Percentiles rank a stretch among this genome's conserved stretches.
These are phyloP conservation scores for Alternaria postmessia DNA, from an alignment of 2,329 filamentous ascomycete genomes.

Conservation along the genomic window DNA sequence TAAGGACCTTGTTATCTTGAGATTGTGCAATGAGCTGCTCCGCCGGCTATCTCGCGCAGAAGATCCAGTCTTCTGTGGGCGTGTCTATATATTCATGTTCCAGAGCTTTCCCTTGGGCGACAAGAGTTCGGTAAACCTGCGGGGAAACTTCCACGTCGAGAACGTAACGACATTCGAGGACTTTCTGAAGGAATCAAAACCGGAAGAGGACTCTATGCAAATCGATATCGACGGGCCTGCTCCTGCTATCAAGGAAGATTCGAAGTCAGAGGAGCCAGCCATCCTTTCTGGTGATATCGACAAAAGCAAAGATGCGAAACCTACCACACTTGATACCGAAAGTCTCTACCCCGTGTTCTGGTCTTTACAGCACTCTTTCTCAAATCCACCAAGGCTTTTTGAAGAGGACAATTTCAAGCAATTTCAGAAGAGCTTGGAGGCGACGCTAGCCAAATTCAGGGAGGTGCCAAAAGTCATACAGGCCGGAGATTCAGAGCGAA, in stretches of 20 bases:
- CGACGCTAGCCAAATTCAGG: slow-evolving; percentile 78
- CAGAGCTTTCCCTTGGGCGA: slow-evolving; percentile 97
- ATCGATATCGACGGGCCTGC: slow-evolving; percentile 62
- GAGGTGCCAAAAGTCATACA: slow-evolving; percentile 72
- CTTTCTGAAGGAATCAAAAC: slow-evolving; percentile 49
- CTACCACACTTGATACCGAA: slow-evolving; percentile 64
- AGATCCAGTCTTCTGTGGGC: slow-evolving; percentile 95
- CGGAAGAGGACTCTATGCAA: slow-evolving; percentile 68
- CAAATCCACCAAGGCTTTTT: slow-evolving; percentile 85
- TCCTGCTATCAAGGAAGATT: slow-evolving; percentile 39
- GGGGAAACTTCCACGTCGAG: slow-evolving; percentile 94
- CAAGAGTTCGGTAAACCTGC: slow-evolving; percentile 94
- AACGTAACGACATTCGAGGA: slow-evolving; percentile 89
- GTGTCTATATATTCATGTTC: slow-evolving; percentile 98
- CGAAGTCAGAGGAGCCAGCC: slow-evolving; percentile 46
- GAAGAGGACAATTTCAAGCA: slow-evolving; percentile 70
- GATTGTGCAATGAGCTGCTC: slow-evolving; percentile 94
- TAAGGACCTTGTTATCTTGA: slow-evolving; percentile 88
- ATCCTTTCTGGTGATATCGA: slow-evolving; percentile 56
- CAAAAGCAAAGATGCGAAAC: slow-evolving; percentile 58
- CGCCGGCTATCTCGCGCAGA: slow-evolving; percentile 92
- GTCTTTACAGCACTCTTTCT: slow-evolving; percentile 91
- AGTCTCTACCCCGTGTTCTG: slow-evolving; percentile 83
- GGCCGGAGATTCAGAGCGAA: slow-evolving; percentile 72
- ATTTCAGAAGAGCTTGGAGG: slow-evolving; percentile 70